Base-by-base conservation (phyloP, 345 rosid genomes). In the Geranium brycei region DNA sequence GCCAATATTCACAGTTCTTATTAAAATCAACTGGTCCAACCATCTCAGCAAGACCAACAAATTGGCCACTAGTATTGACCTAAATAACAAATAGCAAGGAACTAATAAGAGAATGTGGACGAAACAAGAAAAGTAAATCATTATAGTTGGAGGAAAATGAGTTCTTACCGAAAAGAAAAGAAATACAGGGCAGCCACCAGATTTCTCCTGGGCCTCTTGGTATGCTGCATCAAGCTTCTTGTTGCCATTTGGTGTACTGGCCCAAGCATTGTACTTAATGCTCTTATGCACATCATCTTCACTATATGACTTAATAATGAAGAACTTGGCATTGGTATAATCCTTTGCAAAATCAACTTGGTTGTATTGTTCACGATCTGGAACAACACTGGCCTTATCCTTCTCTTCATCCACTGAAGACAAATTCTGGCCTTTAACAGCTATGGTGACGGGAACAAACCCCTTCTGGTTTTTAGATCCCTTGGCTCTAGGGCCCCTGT, bases 251-350 rank as follows among this genome's bases (percentile, higher is more conserved):
- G 95, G 92, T 35, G 98, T 92, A 72, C 98, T 89, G 19, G 96
- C 91, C 98, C 98, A 92, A 4, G 87, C 96, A 65, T 68, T 83
- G 67, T 92, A 92, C 69, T 92, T 92, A 56, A 91, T 83, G 67
- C 96, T 84, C 82, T 92, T 89, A 68, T 92, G 98, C 19, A 92
- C 89, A 81, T 92, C 98, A 77, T 89, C 98, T 71, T 92, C 98
- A 18, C 96, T 92, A 70, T 92, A 92, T 0, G 98, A 92, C 81
- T 92, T 92, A 58, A 92, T 89, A 17, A 92, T 75, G 71, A 87
- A 92, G 80, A 85, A 84, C 73, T 87, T 89, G 14, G 98, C 96
- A 69, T 85, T 81, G 0, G 58, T 15, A 58, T 84, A 84, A 2
- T 79, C 90, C 71, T 78, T 87, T 2, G 85, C 82, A 60, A 92